Evolutionary conservation across 1,284 basidiomycete species (phyloP), one percentile per base, ranked within the genome.

Genomic region (Puccinia coronata): DNA sequence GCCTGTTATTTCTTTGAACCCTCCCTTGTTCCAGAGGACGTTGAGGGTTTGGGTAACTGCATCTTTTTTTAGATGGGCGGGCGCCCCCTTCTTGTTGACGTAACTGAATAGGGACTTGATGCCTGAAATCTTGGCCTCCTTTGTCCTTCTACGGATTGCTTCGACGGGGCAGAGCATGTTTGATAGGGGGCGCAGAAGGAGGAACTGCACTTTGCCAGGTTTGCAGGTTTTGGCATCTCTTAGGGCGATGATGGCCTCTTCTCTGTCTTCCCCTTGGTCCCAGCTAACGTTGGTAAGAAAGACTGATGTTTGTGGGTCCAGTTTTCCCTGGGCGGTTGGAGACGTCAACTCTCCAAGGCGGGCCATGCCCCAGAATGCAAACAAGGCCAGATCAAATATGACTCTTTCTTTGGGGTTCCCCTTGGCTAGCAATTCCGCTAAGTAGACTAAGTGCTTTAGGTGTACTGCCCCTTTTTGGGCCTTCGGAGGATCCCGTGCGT

Each of bases 331-430:
- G 12, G 49, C 49, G 4, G 49, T 20, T 9, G 8, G 12, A 25
- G 5, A 71, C 2, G 49, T 51, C 1, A 71, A 20, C 18, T 71
- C 39, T 1, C 23, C 69, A n/a, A 71, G 28, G 4, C 69, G 1
- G 1, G 69, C 36, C 65, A 71, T 71, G n/a, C 69, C 41, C 69
- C 69, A 71, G 39, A 71, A 71, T 8, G 69, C 69, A 1, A 47
- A 14, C 11, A 71, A 18, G 0, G 39, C 69, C 14, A 71, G 11
- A 12, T 43, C 69, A 31, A 39, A 1, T 3, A 51, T 20, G 3
- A 6, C 69, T 18, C 28, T 36, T 9, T 71, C 49, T 11, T 25
- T 1, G 18, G n/a, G 41, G 34, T n/a, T 6, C 1, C 69, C 69
- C 11, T 28, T 12, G 6, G 41, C 28, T 6, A 71, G 39, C 2